Evolutionary conservation across 495 filamentous ascomycete genomes (phyloP), one percentile per base, ranked within the genome.

Genomic region (Venustampulla echinocandica): DNA sequence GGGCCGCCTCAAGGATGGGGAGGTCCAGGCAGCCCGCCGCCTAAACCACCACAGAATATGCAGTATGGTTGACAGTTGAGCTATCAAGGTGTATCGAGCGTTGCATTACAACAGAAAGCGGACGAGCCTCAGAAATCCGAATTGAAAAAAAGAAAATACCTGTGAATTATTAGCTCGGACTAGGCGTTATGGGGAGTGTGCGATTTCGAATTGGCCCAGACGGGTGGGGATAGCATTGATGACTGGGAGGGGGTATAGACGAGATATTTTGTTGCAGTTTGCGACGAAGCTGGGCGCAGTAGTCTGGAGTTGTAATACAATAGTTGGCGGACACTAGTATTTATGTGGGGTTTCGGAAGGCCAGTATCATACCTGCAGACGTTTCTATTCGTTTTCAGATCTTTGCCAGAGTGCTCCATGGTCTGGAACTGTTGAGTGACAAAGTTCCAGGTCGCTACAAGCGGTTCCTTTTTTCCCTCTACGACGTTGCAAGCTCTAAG

Each of bases 11-110:
- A 28, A 15, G 57, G 54, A 11, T 57, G 54, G 50, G 53, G 54
- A 41, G 42, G 45, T 9, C 39, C 33, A 24, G 46, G 40, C 28
- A 41, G 43, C 27, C 27, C 7, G 3, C 44, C 44, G 11, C 52
- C 57, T 10, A 54, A 50, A 42, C 44, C 32, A 17, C 44, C 46
- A 14, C 55, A 52, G 32, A 43, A 53, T 21, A 60, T 60, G 57
- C 46, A 54, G 17, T 60, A 60, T 21, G 41, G 50, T 42, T 59
- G 34, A 56, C 27, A 37, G 23, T 13, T 40, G 25, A 17, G 22
- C 15, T 37, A 15, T 9, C 9, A 6, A 30, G 13, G 27, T 6
- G 13, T 30, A 30, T 30, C 13, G 27, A 30, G n/a, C n/a, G n/a
- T n/a, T n/a, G n/a, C n/a, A n/a, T n/a, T n/a, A n/a, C n/a, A n/a